Conservation (phyloP, 176 grass and related monocot genomes). For the Juncus inflexus region DNA sequence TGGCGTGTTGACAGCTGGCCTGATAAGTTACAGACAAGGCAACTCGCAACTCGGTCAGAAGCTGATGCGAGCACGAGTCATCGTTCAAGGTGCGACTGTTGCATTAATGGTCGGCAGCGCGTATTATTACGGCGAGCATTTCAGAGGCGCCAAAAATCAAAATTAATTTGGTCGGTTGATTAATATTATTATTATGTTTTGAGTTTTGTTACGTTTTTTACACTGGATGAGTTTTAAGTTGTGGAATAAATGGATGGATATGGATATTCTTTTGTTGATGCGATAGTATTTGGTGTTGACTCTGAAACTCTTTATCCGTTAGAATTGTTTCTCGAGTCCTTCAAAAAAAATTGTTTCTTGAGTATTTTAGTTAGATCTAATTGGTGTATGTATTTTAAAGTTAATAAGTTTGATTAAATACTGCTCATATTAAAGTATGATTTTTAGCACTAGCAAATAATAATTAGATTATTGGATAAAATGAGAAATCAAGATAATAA, state of each 20-base stretch:
- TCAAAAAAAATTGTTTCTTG: too few species aligned
- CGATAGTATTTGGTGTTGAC: too few species aligned
- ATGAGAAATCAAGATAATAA: too few species aligned
- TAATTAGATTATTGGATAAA: too few species aligned
- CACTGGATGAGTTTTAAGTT: constrained; percentile 5
- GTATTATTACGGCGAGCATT: constrained; percentile 78
- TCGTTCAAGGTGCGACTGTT: constrained; percentile 78
- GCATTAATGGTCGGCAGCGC: constrained; percentile 88
- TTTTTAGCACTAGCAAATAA: too few species aligned
- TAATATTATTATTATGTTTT: neutral
- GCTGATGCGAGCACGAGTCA: constrained; percentile 78
- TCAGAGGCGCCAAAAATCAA: constrained; percentile 42
- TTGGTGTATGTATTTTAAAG: too few species aligned
- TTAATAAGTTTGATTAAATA: too few species aligned
- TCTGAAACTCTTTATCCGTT: too few species aligned
- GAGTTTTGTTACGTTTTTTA: neutral
- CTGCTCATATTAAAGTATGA: too few species aligned
- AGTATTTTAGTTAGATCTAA: too few species aligned
- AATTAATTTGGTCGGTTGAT: neutral
- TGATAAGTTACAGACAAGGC: constrained; percentile 86
- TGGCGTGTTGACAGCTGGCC: constrained; percentile 75
- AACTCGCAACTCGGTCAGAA: constrained; percentile 84
- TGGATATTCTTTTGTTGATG: too few species aligned
- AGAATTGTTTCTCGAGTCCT: too few species aligned
- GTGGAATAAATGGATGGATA: constrained; percentile 10